Evolutionary conservation across 345 rosid genomes (phyloP).

Genomic region (Eucalyptus regnans): DNA sequence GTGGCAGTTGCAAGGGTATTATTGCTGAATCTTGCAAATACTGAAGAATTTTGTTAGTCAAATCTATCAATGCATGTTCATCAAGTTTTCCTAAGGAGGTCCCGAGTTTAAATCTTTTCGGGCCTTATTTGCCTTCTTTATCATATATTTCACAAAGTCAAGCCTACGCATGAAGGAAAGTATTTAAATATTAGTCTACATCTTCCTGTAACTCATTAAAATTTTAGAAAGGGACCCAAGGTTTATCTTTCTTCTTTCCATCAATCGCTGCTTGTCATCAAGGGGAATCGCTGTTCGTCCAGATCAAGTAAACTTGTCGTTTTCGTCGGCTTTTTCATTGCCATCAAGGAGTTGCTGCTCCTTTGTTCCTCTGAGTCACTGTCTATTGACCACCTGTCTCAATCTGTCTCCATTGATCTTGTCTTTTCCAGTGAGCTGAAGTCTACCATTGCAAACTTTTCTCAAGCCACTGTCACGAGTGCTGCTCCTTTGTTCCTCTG

Average conservation of each 20-base stretch:
- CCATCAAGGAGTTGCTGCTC: not conserved
- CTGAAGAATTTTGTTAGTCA: not conserved
- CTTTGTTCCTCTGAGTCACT: not conserved
- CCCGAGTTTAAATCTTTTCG: not conserved
- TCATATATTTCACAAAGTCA: not conserved
- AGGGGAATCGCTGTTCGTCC: not conserved
- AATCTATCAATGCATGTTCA: not conserved
- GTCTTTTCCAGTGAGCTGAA: not conserved
- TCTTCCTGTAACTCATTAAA: not conserved
- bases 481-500: not conserved
- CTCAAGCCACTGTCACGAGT: not conserved
- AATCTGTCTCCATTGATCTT: not conserved
- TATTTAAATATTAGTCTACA: not conserved
- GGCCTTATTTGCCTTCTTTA: not conserved
- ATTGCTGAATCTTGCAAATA: not conserved
- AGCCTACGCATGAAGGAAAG: not conserved
- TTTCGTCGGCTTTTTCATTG: not conserved
- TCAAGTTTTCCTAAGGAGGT: not conserved
- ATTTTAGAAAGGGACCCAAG: not conserved
- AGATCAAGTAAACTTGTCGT: not conserved
- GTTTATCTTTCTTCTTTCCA: not conserved
- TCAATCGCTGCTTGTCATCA: not conserved
- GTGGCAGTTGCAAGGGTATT: not conserved
- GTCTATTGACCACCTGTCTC: not conserved
- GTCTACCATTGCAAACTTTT: not conserved